Conservation (phyloP, 2,329 filamentous ascomycete genomes). For the Ophiocordyceps unilateralis region DNA sequence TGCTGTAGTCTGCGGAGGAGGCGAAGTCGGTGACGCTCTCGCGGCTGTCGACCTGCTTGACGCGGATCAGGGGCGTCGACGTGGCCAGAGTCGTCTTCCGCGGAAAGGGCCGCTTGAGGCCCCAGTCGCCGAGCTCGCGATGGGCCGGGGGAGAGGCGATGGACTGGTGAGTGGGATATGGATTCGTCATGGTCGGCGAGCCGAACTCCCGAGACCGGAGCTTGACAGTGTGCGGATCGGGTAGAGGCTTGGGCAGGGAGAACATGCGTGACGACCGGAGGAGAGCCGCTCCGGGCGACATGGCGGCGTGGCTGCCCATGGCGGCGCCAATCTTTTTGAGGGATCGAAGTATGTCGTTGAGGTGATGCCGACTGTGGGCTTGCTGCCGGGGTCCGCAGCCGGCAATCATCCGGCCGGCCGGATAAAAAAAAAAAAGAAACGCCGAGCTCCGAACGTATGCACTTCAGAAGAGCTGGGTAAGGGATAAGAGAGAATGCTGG, state of each 20-base stretch:
- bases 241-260: conserved; percentile 62
- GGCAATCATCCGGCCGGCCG: conserved; percentile 14
- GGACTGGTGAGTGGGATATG: conserved; percentile 67
- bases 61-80: conserved; percentile 56
- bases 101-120: conserved; percentile 72
- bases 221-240: conserved; percentile 34
- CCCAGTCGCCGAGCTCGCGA: conserved; percentile 72
- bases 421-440: background rate
- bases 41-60: conserved; percentile 65
- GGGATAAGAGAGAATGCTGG: conserved; percentile 9
- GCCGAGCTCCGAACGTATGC: background rate
- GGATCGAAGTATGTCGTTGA: background rate
- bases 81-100: conserved; percentile 55
- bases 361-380: background rate
- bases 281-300: conserved; percentile 50
- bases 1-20: conserved; percentile 63
- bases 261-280: conserved; percentile 82
- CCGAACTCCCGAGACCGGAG: conserved; percentile 17
- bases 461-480: background rate
- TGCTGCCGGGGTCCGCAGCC: conserved; percentile 10
- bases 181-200: conserved; percentile 39
- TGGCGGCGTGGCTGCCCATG: conserved; percentile 14
- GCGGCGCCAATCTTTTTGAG: conserved; percentile 3
- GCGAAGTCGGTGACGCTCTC: conserved; percentile 83
- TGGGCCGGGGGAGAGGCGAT: conserved; percentile 63